A percentile compares a stretch with the other conserved stretches of the same genome.
These are phyloP conservation scores for Ustilago vetiveriae DNA, from an alignment of 1,284 basidiomycete genomes.

Conservation along the genomic window DNA sequence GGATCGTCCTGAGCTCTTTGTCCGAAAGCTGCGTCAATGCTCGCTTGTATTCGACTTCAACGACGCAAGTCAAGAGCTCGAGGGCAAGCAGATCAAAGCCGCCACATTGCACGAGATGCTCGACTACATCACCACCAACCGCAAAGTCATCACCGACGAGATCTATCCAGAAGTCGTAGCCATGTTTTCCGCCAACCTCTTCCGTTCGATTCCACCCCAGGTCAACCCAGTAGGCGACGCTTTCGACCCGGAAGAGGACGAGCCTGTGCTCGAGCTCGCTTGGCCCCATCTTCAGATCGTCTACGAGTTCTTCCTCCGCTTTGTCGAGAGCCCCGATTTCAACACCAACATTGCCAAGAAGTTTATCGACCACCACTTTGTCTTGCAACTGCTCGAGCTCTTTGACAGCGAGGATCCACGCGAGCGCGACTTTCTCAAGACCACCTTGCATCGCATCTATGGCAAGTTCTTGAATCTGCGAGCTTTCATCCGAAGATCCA, in stretches of 20 bases:
- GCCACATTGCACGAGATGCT: conserved; percentile 98
- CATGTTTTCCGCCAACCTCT: conserved; percentile 91
- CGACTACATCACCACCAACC: conserved; percentile 97
- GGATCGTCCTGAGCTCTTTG: conserved; percentile 89
- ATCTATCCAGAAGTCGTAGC: conserved; percentile 99
- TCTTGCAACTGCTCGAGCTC: conserved; percentile 91
- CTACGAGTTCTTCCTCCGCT: conserved; percentile 99
- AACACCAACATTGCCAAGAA: conserved; percentile 98
- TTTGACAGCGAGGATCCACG: conserved; percentile 99
- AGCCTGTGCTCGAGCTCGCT: conserved; percentile 96
- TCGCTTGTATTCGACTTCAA: conserved; percentile 99
- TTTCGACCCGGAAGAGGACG: conserved; percentile 99
- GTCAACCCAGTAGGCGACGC: conserved; percentile 98
- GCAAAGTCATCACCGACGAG: conserved; percentile 93
- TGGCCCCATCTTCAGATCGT: conserved; percentile 99
- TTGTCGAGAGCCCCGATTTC: conserved; percentile 97
- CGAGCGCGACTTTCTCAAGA: conserved; percentile 99
- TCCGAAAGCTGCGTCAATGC: conserved; percentile 95
- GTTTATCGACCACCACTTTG: conserved; percentile 96
- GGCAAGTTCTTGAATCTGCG: conserved; percentile 99
- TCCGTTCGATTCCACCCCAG: conserved; percentile 98
- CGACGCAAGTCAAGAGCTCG: conserved; percentile 92
- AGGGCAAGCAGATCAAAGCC: conserved; percentile 98
- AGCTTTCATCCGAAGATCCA: conserved; percentile 97
- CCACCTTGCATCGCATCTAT: conserved; percentile 97